These are phyloP conservation scores for Aureobasidium subglaciale DNA, from an alignment of 2,329 filamentous ascomycete genomes.

Conservation along the genomic window DNA sequence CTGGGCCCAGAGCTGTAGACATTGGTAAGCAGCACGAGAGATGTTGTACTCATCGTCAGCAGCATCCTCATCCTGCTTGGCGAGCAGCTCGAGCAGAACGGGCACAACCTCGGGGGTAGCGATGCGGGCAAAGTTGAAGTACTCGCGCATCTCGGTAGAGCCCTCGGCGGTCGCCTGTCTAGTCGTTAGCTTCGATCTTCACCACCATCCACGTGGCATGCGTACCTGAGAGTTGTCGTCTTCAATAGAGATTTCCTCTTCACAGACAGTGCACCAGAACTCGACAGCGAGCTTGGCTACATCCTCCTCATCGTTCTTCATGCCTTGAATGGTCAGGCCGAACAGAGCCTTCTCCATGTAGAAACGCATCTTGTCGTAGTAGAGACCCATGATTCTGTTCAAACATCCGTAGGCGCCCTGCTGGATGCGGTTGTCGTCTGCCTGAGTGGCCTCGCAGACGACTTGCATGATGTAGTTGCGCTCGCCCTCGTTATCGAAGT, in stretches of 20 bases:
- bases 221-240: slow-evolving; percentile 82
- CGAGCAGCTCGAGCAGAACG: slow-evolving; percentile 78
- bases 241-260: slow-evolving; percentile 96
- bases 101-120: slow-evolving; percentile 92
- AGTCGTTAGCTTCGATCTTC: background rate
- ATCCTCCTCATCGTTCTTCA: slow-evolving; percentile 97
- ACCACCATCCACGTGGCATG: no score
- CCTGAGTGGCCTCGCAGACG: slow-evolving; percentile 96
- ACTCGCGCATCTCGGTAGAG: slow-evolving; percentile 76
- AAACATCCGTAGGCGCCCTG: slow-evolving; percentile 94
- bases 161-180: slow-evolving; percentile 54
- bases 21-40: slow-evolving; percentile 91
- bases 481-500: slow-evolving; percentile 98
- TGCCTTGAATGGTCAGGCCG: slow-evolving; percentile 91
- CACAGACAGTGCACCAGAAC: slow-evolving; percentile 99
- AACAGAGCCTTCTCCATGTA: slow-evolving; percentile 99
- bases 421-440: slow-evolving; percentile 82
- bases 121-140: slow-evolving; percentile 92
- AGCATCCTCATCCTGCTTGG: slow-evolving; percentile 96
- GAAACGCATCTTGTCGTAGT: slow-evolving; percentile 99
- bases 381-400: slow-evolving; percentile 96
- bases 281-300: slow-evolving; percentile 97
- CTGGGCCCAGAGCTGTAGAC: slow-evolving; percentile 89
- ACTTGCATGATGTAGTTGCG: slow-evolving; percentile 99
- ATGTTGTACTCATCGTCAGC: slow-evolving; percentile 96